A percentile compares a stretch with the other conserved stretches of the same genome.
These are phyloP conservation scores for Xylaria sp. DNA, from an alignment of 2,329 filamentous ascomycete species.

Conservation along the genomic window DNA sequence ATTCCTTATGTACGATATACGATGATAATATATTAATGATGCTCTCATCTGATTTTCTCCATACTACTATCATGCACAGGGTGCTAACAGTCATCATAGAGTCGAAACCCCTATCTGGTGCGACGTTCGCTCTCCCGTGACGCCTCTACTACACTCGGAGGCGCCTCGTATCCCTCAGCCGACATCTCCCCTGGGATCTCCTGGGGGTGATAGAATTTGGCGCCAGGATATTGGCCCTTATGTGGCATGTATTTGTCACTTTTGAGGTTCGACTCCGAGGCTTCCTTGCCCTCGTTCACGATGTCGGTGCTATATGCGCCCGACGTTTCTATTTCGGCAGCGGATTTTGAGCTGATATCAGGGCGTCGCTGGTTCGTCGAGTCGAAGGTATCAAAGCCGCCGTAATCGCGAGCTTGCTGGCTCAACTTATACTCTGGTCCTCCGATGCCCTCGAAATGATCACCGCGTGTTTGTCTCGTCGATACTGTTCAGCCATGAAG, in stretches of 20 bases:
- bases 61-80: neutral
- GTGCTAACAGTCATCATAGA: neutral
- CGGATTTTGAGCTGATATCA: conserved; percentile 12
- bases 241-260: conserved; percentile 33
- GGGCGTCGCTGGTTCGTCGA: conserved; percentile 14
- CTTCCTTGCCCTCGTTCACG: conserved; percentile 35
- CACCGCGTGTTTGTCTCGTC: conserved; percentile 40
- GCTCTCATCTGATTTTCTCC: neutral
- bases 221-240: conserved; percentile 38
- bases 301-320: conserved; percentile 28
- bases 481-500: neutral
- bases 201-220: conserved; percentile 39
- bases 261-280: conserved; percentile 37
- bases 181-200: conserved; percentile 39
- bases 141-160: conserved; percentile 37
- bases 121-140: conserved; percentile 28
- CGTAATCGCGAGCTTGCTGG: conserved; percentile 27
- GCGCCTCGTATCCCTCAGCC: conserved; percentile 39
- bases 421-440: conserved; percentile 39
- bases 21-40: no score
- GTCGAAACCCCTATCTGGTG: neutral
- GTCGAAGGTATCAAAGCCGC: conserved; percentile 35
- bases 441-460: conserved; percentile 41
- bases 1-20: no score
- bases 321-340: conserved; percentile 33